Base-by-base conservation (phyloP, 495 filamentous ascomycete species). In the Xylaria intraflava region DNA sequence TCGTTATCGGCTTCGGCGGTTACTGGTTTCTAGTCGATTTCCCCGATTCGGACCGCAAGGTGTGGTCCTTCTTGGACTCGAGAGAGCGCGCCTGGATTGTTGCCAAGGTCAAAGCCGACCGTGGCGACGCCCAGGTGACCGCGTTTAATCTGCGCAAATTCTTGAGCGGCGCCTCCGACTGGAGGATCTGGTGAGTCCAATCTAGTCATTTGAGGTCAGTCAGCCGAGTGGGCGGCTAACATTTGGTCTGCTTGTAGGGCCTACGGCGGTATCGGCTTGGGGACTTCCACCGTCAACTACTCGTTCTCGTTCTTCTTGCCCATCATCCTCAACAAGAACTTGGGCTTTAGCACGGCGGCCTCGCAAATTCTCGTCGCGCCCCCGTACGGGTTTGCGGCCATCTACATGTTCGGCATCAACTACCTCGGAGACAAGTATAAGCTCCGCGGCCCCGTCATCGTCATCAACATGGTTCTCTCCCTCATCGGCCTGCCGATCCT, bases 251-350 rank as follows among this genome's bases (percentile, higher is more conserved):
- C 12, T 9, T 43, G 1, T 36, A 65, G 63, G 63, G 75, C 61
- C 0, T 85, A 79, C 47, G 78, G 70, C 6, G 35, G 78, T 60
- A 74, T 81, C 30, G 78, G 77, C 58, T 74, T 78, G 51, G 76
- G 68, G 49, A 65, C 72, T 20, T 80, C 79, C 2, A 81, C 79
- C 5, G 70, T 78, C 46, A 75, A 78, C 27, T 84, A 84, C 56
- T 75, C 81, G 9, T 75, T 84, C 41, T 79, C 79, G 6, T 85
- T 81, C 62, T 87, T 86, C 70, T 63, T 86, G 16, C 82, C 83
- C 6, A 80, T 84, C 52, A 85, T 85, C 59, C 75, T 85, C 11
- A 49, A 65, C 12, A 65, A 68, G 3, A 76, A 78, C 29, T 75
- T 87, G 72, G 76, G 76, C 9, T 87, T 81, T 64, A 57, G 57